Evolutionary conservation across 2,329 filamentous ascomycete species (phyloP).

Genomic region (Ceratocystis papillata): DNA sequence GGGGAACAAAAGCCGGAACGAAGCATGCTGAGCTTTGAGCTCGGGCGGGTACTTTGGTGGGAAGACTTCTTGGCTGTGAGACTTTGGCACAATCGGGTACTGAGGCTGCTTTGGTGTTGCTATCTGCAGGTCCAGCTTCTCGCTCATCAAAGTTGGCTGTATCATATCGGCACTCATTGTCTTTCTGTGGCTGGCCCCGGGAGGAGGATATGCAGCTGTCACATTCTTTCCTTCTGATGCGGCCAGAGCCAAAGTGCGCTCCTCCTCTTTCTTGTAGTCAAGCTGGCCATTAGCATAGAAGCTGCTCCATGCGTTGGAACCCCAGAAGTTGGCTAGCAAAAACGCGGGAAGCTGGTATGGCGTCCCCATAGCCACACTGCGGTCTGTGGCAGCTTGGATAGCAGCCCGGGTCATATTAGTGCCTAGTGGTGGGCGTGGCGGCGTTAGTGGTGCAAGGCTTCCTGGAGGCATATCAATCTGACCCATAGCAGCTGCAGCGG

Average conservation of each 20-base stretch:
- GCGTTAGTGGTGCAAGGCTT: slow-evolving; percentile 66
- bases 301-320: slow-evolving; percentile 63
- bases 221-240: slow-evolving; percentile 21
- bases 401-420: slow-evolving; percentile 82
- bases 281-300: slow-evolving; percentile 29
- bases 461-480: slow-evolving; percentile 42
- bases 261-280: slow-evolving; percentile 23
- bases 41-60: slow-evolving; percentile 70
- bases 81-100: slow-evolving; percentile 23
- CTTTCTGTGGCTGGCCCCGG: slow-evolving; percentile 24
- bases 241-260: slow-evolving; percentile 20
- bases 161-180: slow-evolving; percentile 22
- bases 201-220: slow-evolving; percentile 12
- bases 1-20: slow-evolving; percentile 87
- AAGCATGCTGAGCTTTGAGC: slow-evolving; percentile 75
- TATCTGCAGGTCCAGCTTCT: neutral
- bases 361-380: slow-evolving; percentile 53
- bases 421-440: slow-evolving; percentile 70
- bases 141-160: slow-evolving; percentile 21
- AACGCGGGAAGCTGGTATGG: slow-evolving; percentile 63
- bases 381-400: slow-evolving; percentile 68
- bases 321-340: slow-evolving; percentile 89
- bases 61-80: slow-evolving; percentile 43
- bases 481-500: slow-evolving; percentile 24
- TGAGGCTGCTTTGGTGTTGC: neutral